Percentiles rank a stretch among this genome's conserved stretches.
These are phyloP conservation scores for Phytopythium aichiense DNA, from an alignment of 352 stramenopile species.

Conservation along the genomic window DNA sequence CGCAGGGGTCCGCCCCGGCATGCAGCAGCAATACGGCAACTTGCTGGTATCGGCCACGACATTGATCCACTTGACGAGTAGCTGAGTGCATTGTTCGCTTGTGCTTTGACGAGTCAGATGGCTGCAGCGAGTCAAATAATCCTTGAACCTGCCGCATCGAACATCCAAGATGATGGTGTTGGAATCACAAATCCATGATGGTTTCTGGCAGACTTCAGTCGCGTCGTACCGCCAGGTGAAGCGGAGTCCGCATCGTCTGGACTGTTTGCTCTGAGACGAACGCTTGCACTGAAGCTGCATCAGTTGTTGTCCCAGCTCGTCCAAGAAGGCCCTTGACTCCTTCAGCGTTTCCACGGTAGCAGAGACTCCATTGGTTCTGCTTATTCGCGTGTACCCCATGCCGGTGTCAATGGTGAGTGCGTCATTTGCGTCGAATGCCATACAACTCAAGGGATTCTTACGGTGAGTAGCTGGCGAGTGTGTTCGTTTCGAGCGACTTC, in stretches of 20 bases:
- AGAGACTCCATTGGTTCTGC: conserved; percentile 40
- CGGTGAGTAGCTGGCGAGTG: conserved; percentile 22
- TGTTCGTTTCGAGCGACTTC: conserved; percentile 27
- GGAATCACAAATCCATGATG: not conserved
- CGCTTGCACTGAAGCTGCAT: not conserved
- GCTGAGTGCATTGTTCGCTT: not conserved
- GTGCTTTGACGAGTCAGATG: not conserved
- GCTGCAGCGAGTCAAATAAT: conserved; percentile 23
- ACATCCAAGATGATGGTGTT: not conserved
- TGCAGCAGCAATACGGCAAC: conserved; percentile 28
- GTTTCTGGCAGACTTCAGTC: not conserved
- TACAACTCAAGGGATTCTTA: conserved; percentile 9
- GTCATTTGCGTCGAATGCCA: not conserved
- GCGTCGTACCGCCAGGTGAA: conserved; percentile 44
- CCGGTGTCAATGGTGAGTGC: not conserved
- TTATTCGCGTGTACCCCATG: not conserved
- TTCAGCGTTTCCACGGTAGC: conserved; percentile 27
- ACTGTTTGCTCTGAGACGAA: conserved; percentile 26
- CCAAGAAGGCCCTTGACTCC: conserved; percentile 22
- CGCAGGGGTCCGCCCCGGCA: conserved; percentile 18
- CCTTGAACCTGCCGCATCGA: conserved; percentile 22
- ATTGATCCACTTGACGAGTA: not conserved
- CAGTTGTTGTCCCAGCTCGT: not conserved
- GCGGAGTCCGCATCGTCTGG: conserved; percentile 26
- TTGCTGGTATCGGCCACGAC: conserved; percentile 29